Evolutionary conservation across 2,329 filamentous ascomycete genomes (phyloP).

Genomic region (Pezicula carpinea): DNA sequence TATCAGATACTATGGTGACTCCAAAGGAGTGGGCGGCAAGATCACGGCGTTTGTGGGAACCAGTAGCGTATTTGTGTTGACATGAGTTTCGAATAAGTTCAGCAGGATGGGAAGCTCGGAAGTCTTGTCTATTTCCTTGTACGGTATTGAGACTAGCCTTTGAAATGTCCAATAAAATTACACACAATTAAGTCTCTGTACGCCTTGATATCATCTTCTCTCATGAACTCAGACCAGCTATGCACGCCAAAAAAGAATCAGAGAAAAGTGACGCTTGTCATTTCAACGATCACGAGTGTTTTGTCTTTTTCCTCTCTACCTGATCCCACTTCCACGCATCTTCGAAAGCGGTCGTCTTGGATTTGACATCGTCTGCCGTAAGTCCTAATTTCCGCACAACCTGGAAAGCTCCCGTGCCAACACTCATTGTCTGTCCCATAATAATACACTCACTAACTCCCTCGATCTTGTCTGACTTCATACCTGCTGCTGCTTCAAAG

Average conservation of each 20-base stretch:
- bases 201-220: not conserved
- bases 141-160: not conserved
- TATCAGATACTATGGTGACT: slow-evolving; percentile 79
- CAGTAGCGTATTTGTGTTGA: slow-evolving; percentile 47
- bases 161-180: not conserved
- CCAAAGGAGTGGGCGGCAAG: slow-evolving; percentile 58
- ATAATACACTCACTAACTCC: slow-evolving; percentile 97
- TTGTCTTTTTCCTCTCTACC: slow-evolving; percentile 21
- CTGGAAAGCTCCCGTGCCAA: slow-evolving; percentile 90
- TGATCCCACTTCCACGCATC: slow-evolving; percentile 49
- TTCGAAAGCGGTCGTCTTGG: slow-evolving; percentile 63
- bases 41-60: slow-evolving; percentile 67
- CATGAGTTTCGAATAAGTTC: not conserved
- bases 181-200: not conserved
- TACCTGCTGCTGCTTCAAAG: slow-evolving; percentile 87
- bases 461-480: slow-evolving; percentile 88
- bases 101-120: not conserved
- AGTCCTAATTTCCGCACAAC: slow-evolving; percentile 76
- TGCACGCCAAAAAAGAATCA: slow-evolving; percentile 7
- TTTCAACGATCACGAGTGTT: not conserved
- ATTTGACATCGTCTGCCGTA: slow-evolving; percentile 45
- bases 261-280: too few species aligned
- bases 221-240: slow-evolving; percentile 8
- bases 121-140: not conserved
- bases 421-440: slow-evolving; percentile 89